phyloP scores from a whole-genome alignment of 2,329 filamentous ascomycete species.

The Fusarium sp. region DNA sequence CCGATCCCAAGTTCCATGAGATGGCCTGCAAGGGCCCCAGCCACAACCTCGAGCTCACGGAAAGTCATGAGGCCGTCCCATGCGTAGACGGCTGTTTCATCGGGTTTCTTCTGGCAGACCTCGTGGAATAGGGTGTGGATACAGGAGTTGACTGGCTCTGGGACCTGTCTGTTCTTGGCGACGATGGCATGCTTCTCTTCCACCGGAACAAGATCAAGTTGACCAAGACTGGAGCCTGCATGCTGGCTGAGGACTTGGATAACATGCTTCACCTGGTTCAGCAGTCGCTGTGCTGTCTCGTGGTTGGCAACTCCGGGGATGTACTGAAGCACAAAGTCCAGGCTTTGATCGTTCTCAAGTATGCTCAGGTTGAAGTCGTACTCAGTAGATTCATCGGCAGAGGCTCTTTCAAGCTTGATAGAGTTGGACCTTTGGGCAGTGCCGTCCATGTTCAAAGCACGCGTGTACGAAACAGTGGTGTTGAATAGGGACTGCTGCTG shows the following conservation, averaged over 20 bases:
- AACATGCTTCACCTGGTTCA: neutral
- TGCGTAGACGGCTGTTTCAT: neutral
- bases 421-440: neutral
- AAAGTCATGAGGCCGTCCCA: neutral
- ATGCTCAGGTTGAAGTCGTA: neutral
- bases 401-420: neutral
- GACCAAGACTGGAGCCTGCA: fast-evolving
- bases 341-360: fast-evolving
- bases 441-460: neutral
- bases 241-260: neutral
- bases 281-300: neutral
- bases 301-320: neutral
- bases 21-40: neutral
- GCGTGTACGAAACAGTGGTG: neutral
- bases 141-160: neutral
- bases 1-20: neutral
- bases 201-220: neutral
- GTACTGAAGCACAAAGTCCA: neutral
- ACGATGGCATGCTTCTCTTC: neutral
- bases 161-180: neutral
- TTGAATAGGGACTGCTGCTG: neutral
- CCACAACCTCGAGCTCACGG: neutral
- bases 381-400: neutral
- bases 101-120: neutral
- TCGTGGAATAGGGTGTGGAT: neutral